Percentiles rank a stretch among this genome's conserved stretches.
Evolutionary conservation across 1,139 yeast genomes (phyloP).

Genomic region (Saccharomyces hybrid): DNA sequence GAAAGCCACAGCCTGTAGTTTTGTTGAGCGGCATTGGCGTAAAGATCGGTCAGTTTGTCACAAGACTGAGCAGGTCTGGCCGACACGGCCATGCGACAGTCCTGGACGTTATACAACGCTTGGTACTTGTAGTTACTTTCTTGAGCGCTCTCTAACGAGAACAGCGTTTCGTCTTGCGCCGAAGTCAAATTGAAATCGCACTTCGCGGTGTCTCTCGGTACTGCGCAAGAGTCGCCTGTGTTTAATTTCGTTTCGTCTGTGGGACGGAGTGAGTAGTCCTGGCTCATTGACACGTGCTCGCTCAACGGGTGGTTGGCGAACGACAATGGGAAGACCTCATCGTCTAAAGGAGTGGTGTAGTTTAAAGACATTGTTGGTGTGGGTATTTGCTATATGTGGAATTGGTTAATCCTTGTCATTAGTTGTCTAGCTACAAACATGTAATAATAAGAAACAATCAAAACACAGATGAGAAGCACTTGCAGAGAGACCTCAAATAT

Average conservation of each 20-base stretch:
- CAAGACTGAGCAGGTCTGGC: neutral
- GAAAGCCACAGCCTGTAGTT: conserved; percentile 24
- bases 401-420: neutral
- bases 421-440: neutral
- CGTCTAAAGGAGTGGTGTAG: neutral
- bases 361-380: neutral
- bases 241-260: neutral
- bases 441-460: neutral
- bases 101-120: neutral
- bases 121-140: neutral
- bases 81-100: neutral
- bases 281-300: neutral
- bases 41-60: conserved; percentile 2
- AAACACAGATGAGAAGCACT: neutral
- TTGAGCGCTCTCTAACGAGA: neutral
- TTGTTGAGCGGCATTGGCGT: conserved; percentile 21
- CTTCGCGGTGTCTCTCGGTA: neutral
- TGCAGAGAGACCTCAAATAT: neutral
- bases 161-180: neutral
- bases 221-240: neutral
- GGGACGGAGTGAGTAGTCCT: neutral
- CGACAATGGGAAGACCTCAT: neutral
- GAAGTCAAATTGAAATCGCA: neutral
- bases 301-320: neutral
- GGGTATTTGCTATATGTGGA: neutral